phyloP scores from a whole-genome alignment of 257 asterid species.

The Gentiana straminea region DNA sequence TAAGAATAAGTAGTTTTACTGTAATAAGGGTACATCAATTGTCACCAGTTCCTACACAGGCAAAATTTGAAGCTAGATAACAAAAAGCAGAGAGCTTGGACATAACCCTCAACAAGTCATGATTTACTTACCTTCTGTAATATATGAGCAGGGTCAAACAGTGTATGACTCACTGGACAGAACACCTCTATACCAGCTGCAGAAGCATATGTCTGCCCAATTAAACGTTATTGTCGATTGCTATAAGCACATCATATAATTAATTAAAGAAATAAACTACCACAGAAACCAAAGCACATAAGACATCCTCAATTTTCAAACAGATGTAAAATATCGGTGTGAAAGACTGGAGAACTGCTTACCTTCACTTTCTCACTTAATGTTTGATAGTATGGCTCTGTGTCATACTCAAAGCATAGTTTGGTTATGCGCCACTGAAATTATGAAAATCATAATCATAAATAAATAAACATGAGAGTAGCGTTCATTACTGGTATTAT shows the following conservation, averaged over 20 bases:
- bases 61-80: too few relatives aligned
- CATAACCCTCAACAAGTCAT: too few relatives aligned
- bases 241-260: background rate
- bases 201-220: constrained; percentile 47
- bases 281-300: background rate
- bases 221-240: constrained; percentile 5
- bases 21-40: too few relatives aligned
- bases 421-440: constrained; percentile 74
- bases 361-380: constrained; percentile 64
- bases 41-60: too few relatives aligned
- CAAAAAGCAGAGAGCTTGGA: too few relatives aligned
- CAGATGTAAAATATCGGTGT: background rate
- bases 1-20: too few relatives aligned
- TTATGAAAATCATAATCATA: background rate
- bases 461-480: background rate
- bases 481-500: too few relatives aligned
- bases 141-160: constrained; percentile 78
- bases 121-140: constrained; percentile 45
- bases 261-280: background rate
- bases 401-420: constrained; percentile 84
- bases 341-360: constrained; percentile 1
- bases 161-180: constrained; percentile 90
- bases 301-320: background rate
- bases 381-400: constrained; percentile 83
- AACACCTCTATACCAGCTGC: constrained; percentile 55